These are phyloP conservation scores for Nannizziopsis barbatae DNA, from an alignment of 2,329 filamentous ascomycete species.

Conservation along the genomic window DNA sequence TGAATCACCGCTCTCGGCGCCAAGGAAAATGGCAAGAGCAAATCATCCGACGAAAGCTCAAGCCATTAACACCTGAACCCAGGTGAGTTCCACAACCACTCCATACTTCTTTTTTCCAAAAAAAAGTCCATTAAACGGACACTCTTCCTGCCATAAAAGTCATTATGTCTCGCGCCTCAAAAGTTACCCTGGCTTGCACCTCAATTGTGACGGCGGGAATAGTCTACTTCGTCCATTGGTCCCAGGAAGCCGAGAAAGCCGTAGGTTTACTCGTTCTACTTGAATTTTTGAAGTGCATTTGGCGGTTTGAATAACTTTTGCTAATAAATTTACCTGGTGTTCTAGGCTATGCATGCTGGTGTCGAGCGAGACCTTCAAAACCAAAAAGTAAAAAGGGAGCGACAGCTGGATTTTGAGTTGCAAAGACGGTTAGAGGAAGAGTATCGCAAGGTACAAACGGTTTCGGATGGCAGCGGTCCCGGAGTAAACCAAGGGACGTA, in stretches of 20 bases:
- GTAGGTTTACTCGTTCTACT: constrained; percentile 42
- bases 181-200: constrained; percentile 69
- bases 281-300: not conserved
- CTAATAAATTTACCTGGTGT: constrained; percentile 13
- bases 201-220: constrained; percentile 65
- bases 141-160: not conserved
- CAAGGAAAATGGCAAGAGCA: too few relatives aligned
- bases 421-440: constrained; percentile 75
- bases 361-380: constrained; percentile 93
- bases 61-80: too few relatives aligned
- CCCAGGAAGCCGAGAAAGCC: constrained; percentile 71
- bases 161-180: constrained; percentile 78
- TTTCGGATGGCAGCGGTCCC: constrained; percentile 41
- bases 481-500: constrained; percentile 20
- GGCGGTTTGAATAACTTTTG: not conserved
- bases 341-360: constrained; percentile 80
- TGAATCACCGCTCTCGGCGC: too few relatives aligned
- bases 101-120: too few relatives aligned
- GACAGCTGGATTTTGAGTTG: constrained; percentile 89
- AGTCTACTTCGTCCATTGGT: constrained; percentile 76
- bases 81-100: too few relatives aligned
- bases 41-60: too few relatives aligned
- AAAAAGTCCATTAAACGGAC: too few relatives aligned
- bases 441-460: constrained; percentile 78
- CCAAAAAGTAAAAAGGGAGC: constrained; percentile 77